phyloP scores from a whole-genome alignment of 345 rosid genomes.

The Triadica sebifera region DNA sequence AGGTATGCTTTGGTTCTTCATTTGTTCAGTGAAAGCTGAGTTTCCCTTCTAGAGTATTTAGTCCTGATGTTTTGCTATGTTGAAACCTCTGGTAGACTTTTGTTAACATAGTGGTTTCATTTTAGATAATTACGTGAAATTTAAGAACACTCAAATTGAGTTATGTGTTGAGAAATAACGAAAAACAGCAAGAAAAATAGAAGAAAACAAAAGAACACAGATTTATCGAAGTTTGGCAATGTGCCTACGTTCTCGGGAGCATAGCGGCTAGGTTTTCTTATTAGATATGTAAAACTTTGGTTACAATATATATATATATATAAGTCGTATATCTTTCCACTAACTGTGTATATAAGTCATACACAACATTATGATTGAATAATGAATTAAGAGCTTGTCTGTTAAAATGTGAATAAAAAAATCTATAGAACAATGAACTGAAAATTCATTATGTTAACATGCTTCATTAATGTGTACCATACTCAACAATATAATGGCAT shows the following conservation, averaged over 20 bases:
- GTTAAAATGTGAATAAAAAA: background rate
- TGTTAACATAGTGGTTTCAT: background rate
- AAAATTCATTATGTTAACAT: background rate
- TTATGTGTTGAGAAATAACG: no score
- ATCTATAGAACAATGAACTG: background rate
- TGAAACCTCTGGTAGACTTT: background rate
- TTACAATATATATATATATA: no score
- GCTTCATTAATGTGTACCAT: background rate
- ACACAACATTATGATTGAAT: background rate
- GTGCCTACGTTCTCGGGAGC: no score
- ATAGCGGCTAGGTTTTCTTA: no score
- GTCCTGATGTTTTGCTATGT: background rate
- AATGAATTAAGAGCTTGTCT: background rate
- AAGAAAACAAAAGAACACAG: no score
- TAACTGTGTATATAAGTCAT: no score
- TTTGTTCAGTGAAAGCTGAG: background rate
- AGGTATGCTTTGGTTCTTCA: constrained; percentile 45
- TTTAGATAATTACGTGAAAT: background rate
- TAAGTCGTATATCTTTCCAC: no score
- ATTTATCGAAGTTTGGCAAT: no score
- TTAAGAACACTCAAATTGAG: background rate
- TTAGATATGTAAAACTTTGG: no score
- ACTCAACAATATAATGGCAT: background rate
- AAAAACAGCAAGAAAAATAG: no score
- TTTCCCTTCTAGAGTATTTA: background rate